Evolutionary conservation across 768 basidiomycete genomes (phyloP), one percentile per base, ranked within the genome.

Genomic region (Fistulinella prunicolor): DNA sequence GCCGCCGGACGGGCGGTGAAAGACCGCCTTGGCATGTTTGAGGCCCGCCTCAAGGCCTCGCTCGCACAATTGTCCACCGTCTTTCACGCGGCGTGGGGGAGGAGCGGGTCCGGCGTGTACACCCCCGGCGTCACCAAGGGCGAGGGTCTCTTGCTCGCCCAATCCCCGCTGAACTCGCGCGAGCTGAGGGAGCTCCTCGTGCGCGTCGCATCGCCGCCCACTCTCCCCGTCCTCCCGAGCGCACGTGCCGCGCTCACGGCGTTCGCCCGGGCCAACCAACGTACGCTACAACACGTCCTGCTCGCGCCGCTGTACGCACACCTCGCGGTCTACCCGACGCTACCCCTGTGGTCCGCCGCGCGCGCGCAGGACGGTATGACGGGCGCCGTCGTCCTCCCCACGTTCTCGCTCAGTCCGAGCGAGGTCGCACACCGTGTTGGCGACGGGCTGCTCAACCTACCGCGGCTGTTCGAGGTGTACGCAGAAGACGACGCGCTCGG

Each of bases 361-460:
- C 74, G 72, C 13, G 39, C 23, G 6, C 53, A 58, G n/a, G 55
- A 60, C 0, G 70, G 67, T 7, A 67, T 74, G 19, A 72, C 73
- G 19, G 74, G 71, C 13, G 62, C 75, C 21, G 67, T 73, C 60
- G 80, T 98, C 6, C n/a, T n/a, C n/a, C 96, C 96, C 2, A 89
- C 81, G 6, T 99, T 99, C 71, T 96, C 94, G 1, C 75, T 97
- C 12, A 90, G 89, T 9, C 94, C 94, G 1, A 95, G 85, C 46
- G 89, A 92, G 45, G 83, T 80, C 4, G 85, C 96, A 51, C 89
- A 94, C 50, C 82, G 84, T 48, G 85, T 97, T 26, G 89, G 90
- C 3, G 96, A 98, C 61, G 93, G 94, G n/a, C 70, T 99, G 28
- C 75, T 97, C 26, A 96, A 95, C 69, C 80, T 99, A 3, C 92